Evolutionary conservation across 192 early-diverging fungal species (phyloP), one percentile per base, ranked within the genome.

Genomic region (Umbelopsis isabellina): DNA sequence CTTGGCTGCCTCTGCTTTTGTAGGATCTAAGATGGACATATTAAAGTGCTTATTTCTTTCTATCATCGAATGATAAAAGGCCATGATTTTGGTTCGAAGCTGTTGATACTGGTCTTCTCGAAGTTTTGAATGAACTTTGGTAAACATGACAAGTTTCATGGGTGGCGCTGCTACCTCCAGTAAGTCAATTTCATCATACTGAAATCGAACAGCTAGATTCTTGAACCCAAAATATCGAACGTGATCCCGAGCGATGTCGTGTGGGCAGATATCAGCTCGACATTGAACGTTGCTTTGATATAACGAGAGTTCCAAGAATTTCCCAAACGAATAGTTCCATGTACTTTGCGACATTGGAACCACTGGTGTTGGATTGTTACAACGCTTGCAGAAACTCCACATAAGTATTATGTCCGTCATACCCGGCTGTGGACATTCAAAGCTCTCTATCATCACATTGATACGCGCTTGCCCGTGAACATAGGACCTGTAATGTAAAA

Each of bases 241-340:
- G 75, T 95, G 93, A 46, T 97, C 87, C 6, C 86, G 83, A 66
- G 92, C 89, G 37, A 96, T 79, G 55, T 92, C 88, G 73, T 99
- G 97, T 0, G 86, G 74, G 64, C 97, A 99, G 18, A 87, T 78
- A 55, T 86, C 82, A 13, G 90, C 84, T 13, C 88, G 84, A 33
- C 87, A 89, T 8, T 67, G 72, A n/a, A 93, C 72, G 11, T 75
- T 58, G n/a, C 25, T 79, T 79, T 92, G 90, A 79, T 99, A 97
- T 53, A 97, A 95, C 0, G 92, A 84, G 5, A 95, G 80, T 77
- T 99, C 97, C 21, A 99, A 77, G 73, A 93, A 98, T 81, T 99
- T 99, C 64, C 95, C 97, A 85, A 98, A 97, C 7, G 97, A 99
- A 75, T 94, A 95, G 64, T 92, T 91, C 90, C 92, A 94, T 20